A percentile compares a stretch with the other conserved stretches of the same genome.
Conservation (phyloP, 2,329 filamentous ascomycete species). For the Colletotrichum tropicicola region DNA sequence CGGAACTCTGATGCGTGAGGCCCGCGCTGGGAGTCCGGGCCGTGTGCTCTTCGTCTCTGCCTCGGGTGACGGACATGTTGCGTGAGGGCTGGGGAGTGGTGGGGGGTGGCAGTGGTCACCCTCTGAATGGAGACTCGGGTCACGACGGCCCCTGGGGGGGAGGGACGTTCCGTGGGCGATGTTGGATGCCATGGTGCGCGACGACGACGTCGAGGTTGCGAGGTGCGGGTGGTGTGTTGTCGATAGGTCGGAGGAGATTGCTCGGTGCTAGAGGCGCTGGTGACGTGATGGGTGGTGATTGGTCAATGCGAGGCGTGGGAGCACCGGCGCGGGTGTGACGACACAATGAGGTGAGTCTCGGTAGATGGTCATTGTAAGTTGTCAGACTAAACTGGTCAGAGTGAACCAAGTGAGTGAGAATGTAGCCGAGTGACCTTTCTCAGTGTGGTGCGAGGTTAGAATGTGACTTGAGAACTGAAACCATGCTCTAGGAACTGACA, state of each 20-base stretch:
- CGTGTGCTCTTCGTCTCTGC: not conserved
- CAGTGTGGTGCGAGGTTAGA: too few species aligned
- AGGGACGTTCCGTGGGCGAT: not conserved
- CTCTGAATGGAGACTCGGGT: not conserved
- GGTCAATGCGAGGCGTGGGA: not conserved
- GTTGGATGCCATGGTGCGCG: not conserved
- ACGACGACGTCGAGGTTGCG: not conserved
- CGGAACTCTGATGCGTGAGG: constrained; percentile 5
- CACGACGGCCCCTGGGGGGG: not conserved
- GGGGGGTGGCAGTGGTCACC: too few species aligned
- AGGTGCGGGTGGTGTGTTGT: too few species aligned
- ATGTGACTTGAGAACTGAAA: too few species aligned
- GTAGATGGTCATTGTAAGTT: not conserved
- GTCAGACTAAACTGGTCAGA: too few species aligned
- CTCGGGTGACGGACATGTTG: too few species aligned
- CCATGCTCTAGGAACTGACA: too few species aligned
- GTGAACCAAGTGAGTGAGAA: too few species aligned
- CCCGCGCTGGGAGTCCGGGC: not conserved
- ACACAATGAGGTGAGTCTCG: not conserved
- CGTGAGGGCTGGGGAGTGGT: too few species aligned
- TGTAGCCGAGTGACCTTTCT: too few species aligned
- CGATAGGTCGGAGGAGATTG: not conserved
- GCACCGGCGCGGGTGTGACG: constrained; percentile 12
- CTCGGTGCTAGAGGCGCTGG: not conserved
- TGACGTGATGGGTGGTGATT: constrained; percentile 14